Evolutionary conservation across 768 basidiomycete genomes (phyloP), one percentile per base, ranked within the genome.

Genomic region (Suillus spraguei): DNA sequence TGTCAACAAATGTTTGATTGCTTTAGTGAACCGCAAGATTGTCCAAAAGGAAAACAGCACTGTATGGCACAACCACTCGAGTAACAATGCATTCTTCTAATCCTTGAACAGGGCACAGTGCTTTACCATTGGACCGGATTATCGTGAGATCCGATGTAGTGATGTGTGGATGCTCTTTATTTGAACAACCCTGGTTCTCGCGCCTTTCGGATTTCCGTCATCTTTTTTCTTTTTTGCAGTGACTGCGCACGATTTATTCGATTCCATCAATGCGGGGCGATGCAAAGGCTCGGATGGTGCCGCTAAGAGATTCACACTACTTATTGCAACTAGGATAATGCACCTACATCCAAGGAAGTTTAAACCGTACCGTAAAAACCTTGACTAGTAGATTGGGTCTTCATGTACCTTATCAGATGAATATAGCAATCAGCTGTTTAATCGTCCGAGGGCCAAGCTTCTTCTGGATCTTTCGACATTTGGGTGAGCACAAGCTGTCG

Each of bases 1-100:
- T 49, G 95, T 94, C 47, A 97, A 97, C 75, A 96, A 94, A 73
- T 97, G 94, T 68, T 81, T 98, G 42, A 94, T 98, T 60, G 93
- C 94, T 2, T 80, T 98, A 8, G 94, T 96, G 5, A 90, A 90
- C 71, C 83, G 92, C 56, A 97, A 96, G 71, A 83, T 92, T 22
- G 91, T 95, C 1, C 81, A 79, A 62, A 96, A 95, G 74, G 87
- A 91, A 49, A 91, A 81, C 56, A 79, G 78, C 56, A 84, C 87
- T 2, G 88, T 88, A 63, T 58, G 86, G 68, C 42, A 8, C 0
- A 2, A 2, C 9, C 16, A 0, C 47, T 11, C 49, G 17, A 0
- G 20, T 4, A 44, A n/a, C 36, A 32, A 28, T 53, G 32, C 60
- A 11, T 41, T 14, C 22, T 33, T 17, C 32, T 46, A 24, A 64